A percentile compares a stretch with the other conserved stretches of the same genome.
phyloP scores from a whole-genome alignment of 768 basidiomycete species.

The Chalciporus piperatus region DNA sequence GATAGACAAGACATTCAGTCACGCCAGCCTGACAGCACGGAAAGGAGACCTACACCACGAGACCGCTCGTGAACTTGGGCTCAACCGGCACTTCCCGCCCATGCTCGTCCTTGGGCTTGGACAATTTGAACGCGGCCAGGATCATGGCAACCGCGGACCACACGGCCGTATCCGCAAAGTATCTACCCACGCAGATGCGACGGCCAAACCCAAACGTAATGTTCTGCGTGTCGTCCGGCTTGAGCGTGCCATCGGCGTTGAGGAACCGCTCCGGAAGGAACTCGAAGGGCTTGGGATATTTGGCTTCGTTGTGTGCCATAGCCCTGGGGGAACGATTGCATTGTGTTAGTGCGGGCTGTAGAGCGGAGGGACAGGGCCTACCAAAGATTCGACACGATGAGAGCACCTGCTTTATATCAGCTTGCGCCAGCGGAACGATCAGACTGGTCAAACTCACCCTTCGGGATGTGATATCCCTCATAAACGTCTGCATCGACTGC shows the following conservation, averaged over 20 bases:
- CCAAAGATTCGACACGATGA: conserved; percentile 14
- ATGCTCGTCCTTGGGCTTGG: conserved; percentile 1
- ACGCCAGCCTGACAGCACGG: too few relatives aligned
- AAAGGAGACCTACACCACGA: conserved; percentile 9
- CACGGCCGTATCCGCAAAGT: conserved; percentile 18
- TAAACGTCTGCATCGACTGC: conserved; percentile 39
- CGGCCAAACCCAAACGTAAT: conserved; percentile 26
- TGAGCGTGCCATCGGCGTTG: conserved; percentile 19
- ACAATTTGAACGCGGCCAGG: conserved; percentile 12
- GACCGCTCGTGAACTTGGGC: conserved; percentile 11
- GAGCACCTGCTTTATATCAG: not conserved
- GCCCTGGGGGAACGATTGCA: not conserved
- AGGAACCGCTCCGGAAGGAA: conserved; percentile 42
- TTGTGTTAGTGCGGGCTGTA: not conserved
- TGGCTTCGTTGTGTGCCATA: conserved; percentile 19
- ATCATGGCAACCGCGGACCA: conserved; percentile 16
- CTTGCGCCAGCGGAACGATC: too few relatives aligned
- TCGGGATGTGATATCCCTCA: conserved; percentile 48
- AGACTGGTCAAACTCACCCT: conserved; percentile 12
- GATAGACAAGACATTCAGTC: not conserved
- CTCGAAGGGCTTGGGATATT: conserved; percentile 35
- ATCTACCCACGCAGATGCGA: conserved; percentile 23
- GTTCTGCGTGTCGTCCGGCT: conserved; percentile 7
- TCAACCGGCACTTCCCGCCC: conserved; percentile 14
- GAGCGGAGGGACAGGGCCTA: not conserved